Conservation (phyloP, 768 basidiomycete species). For the Vararia minispora region DNA sequence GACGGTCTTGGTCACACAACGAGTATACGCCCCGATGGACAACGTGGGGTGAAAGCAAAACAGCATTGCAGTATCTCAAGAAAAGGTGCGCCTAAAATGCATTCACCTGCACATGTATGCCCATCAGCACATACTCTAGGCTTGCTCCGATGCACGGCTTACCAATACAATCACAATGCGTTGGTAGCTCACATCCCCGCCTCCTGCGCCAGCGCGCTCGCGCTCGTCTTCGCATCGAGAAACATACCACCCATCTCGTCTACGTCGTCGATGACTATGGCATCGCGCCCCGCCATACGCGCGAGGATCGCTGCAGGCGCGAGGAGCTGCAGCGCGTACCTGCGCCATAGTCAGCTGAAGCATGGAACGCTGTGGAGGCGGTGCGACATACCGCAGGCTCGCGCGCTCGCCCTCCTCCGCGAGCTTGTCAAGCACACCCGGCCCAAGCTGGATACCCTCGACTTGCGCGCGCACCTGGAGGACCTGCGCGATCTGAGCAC, state of each 20-base stretch:
- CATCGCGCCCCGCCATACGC: slow-evolving; percentile 58
- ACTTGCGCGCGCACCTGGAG: slow-evolving; percentile 77
- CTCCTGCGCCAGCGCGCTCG: too few species aligned
- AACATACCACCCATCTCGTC: slow-evolving; percentile 92
- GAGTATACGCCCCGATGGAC: too few species aligned
- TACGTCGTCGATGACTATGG: slow-evolving; percentile 84
- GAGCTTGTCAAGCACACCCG: slow-evolving; percentile 69
- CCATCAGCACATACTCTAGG: too few species aligned
- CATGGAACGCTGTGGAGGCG: slow-evolving; percentile 3
- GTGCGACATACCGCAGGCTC: slow-evolving; percentile 55
- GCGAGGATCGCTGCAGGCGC: slow-evolving; percentile 88
- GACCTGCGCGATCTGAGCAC: slow-evolving; percentile 79
- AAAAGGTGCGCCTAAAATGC: too few species aligned
- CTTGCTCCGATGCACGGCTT: too few species aligned
- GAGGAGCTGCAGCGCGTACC: slow-evolving; percentile 86
- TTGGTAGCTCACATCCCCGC: too few species aligned
- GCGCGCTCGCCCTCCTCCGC: slow-evolving; percentile 75
- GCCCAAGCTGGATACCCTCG: slow-evolving; percentile 70
- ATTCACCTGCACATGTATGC: too few species aligned
- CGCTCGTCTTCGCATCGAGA: slow-evolving; percentile 78
- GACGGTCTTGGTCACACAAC: too few species aligned
- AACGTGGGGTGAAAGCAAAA: too few species aligned
- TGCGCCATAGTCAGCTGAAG: slow-evolving; percentile 19
- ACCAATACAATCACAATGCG: too few species aligned
- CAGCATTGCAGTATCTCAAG: too few species aligned